Conservation (phyloP, 306 rosid species). For the Albizia julibrissin region DNA sequence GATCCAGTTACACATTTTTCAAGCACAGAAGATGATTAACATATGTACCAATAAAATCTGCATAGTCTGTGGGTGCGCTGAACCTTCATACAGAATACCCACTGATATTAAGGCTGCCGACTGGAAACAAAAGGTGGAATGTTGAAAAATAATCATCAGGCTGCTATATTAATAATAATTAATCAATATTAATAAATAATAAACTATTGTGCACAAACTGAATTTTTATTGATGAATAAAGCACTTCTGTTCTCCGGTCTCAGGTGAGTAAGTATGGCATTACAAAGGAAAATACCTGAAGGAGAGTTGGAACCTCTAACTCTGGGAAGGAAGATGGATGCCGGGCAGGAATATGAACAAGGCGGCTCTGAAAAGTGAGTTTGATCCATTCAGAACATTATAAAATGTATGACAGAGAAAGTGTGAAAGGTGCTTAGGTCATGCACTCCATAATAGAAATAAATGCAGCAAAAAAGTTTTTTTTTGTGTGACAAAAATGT, state of each 20-base stretch:
- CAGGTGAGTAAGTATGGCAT: no score
- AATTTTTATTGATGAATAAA: no score
- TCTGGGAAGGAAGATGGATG: conserved; percentile 88
- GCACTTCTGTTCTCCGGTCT: no score
- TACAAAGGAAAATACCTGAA: conserved; percentile 67
- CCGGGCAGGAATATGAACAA: conserved; percentile 84
- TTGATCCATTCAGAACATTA: conserved; percentile 31
- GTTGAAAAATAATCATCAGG: no score
- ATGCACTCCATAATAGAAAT: conserved; percentile 22
- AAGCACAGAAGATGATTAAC: conserved; percentile 28
- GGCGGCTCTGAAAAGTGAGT: conserved; percentile 65
- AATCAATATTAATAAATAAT: no score
- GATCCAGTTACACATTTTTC: not conserved
- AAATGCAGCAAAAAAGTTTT: not conserved
- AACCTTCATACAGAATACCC: no score
- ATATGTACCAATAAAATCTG: no score
- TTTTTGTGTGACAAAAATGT: not conserved
- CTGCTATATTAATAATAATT: no score
- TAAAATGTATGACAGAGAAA: not conserved
- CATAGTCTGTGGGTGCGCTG: no score
- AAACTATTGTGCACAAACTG: no score
- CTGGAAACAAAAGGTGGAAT: no score
- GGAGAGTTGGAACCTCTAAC: conserved; percentile 88
- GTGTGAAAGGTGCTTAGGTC: conserved; percentile 23
- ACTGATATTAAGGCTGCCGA: no score